Base-by-base conservation (phyloP, 441 rosid genomes). In the Corymbia citriodora region DNA sequence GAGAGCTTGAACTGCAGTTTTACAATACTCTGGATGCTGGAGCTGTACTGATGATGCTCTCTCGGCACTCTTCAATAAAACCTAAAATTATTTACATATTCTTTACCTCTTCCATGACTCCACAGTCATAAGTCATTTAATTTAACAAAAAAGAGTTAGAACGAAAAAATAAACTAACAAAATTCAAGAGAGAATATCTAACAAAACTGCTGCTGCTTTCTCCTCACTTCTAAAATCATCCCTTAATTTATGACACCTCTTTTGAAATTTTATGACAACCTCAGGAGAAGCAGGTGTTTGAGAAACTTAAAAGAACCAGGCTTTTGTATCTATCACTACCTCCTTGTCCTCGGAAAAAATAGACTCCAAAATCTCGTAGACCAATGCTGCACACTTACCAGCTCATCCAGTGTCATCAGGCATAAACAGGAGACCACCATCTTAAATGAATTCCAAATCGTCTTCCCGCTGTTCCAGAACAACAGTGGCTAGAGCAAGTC, bases 401-500 rank as follows among this genome's bases (percentile, higher is more conserved):
- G 85, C 85, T 79, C 50, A 7, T 79, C 52, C 52, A 11, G 10
- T 79, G 85, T 14, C 85, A 79, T 79, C 52, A 79, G 52, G 10
- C 12, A 45, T 21, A 19, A 74, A 79, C n/a, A 79, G 85, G 18
- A 79, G 29, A 79, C 52, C 17, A 13, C 55, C 88, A 88, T 85
- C 89, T 95, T 93, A 96, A 87, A 96, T 54, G 93, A 93, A 96
- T 36, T 79, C 90, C 49, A 95, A 87, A 90, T 98, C 95, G n/a
- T 93, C 88, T 90, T 93, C 95, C 89, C 93, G 93, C 90, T 93
- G 95, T 91, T 98, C 98, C 83, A 96, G 94, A 88, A 94, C 92
- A 74, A 97, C 89, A 36, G 96, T 92, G 90, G 97, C 99, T 61
- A 95, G 95, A 65, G 96, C 99, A 23, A 97, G 97, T 92, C 99